phyloP scores from a whole-genome alignment of 768 basidiomycete genomes.

The Lepiota subincarnata region DNA sequence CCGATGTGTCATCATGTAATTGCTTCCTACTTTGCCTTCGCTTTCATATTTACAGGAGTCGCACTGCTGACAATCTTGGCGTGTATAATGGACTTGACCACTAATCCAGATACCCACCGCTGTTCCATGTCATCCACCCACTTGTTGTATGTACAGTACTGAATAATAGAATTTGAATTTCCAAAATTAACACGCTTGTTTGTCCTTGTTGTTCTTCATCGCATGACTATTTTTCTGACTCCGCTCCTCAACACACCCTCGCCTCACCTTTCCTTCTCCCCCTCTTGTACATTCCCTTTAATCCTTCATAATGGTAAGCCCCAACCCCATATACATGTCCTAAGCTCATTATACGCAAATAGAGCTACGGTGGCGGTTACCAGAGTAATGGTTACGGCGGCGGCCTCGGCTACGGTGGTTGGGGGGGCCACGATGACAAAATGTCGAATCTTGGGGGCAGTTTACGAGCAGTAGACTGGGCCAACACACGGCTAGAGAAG shows the following conservation, averaged over 20 bases:
- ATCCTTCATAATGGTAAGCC: constrained; percentile 21
- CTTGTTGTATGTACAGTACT: background rate
- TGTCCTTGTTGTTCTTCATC: constrained; percentile 17
- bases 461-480: constrained; percentile 85
- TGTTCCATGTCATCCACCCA: background rate
- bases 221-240: constrained; percentile 12
- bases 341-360: constrained; percentile 5
- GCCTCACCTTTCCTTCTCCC: constrained; percentile 4
- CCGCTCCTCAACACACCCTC: constrained; percentile 6
- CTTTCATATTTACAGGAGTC: background rate
- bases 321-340: background rate
- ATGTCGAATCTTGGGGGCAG: constrained; percentile 82
- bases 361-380: constrained; percentile 38
- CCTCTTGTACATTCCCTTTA: constrained; percentile 5
- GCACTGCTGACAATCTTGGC: background rate
- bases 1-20: constrained; percentile 41
- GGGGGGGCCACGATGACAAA: constrained; percentile 58
- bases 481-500: constrained; percentile 60
- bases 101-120: constrained; percentile 2
- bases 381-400: constrained; percentile 44
- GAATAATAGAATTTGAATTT: background rate
- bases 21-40: background rate
- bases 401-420: constrained; percentile 48
- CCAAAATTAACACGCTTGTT: constrained; percentile 15
- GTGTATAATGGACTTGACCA: background rate